A percentile compares a stretch with the other conserved stretches of the same genome.
These are phyloP conservation scores for Malus hybrid DNA, from an alignment of 331 rosid species.

Conservation along the genomic window DNA sequence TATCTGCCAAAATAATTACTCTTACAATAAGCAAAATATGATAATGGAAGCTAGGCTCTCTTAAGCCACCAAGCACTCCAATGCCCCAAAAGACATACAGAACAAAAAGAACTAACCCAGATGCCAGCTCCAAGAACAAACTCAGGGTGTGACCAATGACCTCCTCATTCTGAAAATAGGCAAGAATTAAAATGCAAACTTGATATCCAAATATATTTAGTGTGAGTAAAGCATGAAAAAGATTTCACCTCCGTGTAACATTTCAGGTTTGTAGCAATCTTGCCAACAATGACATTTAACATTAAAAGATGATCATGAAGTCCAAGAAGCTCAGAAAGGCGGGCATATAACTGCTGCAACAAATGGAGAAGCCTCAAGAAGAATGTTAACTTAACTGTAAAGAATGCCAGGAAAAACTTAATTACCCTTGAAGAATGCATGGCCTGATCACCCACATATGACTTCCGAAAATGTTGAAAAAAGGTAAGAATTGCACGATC, in stretches of 20 bases:
- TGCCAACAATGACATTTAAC: slow-evolving; percentile 73
- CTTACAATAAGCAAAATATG: not conserved
- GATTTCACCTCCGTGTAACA: slow-evolving; percentile 65
- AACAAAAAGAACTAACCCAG: slow-evolving; percentile 62
- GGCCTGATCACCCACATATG: slow-evolving; percentile 98
- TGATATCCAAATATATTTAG: not conserved
- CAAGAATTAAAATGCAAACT: not conserved
- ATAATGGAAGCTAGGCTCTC: not conserved
- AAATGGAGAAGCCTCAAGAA: slow-evolving; percentile 13
- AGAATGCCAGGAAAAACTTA: slow-evolving; percentile 1
- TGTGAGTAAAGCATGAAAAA: not conserved
- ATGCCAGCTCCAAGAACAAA: slow-evolving; percentile 82
- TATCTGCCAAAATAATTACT: slow-evolving; percentile 34
- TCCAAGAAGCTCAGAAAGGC: slow-evolving; percentile 83
- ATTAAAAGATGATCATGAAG: slow-evolving; percentile 73
- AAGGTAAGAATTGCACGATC: slow-evolving; percentile 97
- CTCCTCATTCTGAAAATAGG: slow-evolving; percentile 70
- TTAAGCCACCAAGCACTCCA: slow-evolving; percentile 1
- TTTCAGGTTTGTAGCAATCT: slow-evolving; percentile 85
- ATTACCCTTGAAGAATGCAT: slow-evolving; percentile 98
- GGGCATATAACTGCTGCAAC: slow-evolving; percentile 75
- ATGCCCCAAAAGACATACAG: not conserved
- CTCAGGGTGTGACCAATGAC: slow-evolving; percentile 82
- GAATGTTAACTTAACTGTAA: slow-evolving; percentile 3
- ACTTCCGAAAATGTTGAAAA: slow-evolving; percentile 92